Evolutionary conservation across 2,329 filamentous ascomycete genomes (phyloP), one percentile per base, ranked within the genome.

Genomic region (Madurella fahalii): DNA sequence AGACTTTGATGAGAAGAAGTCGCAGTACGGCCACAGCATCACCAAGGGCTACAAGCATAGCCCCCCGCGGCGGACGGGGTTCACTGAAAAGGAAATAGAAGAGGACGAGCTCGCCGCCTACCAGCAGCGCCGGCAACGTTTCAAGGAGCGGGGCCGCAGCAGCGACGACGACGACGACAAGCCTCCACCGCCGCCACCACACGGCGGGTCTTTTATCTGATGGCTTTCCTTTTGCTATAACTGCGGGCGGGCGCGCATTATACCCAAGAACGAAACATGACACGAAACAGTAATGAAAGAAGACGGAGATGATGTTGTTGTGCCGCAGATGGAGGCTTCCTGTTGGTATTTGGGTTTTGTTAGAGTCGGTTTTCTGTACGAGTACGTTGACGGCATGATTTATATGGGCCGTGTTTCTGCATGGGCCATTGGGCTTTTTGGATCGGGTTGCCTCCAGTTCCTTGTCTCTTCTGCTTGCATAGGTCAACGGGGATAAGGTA

Each of bases 21-120:
- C 59, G 25, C 67, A 67, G 16, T 76, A 77, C 40, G 74, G 74
- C 1, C 71, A 72, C 20, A 73, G 72, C 11, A 74, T 77, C 50
- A 77, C 75, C 3, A 43, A 42, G 11, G 53, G 45, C 20, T 58
- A 60, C 45, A 34, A 41, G 3, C 58, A 59, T 17, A 70, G 66
- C 39, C 66, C 71, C 41, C 68, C 72, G 4, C 9, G 34, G 13
- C 60, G 68, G 47, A 63, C 64, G 34, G 64, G 63, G 9, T 68
- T 64, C 47, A 64, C 67, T n/a, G 67, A 68, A 25, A 65, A 66
- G 51, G 50, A 31, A 1, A 17, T 55, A 46, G 32, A 44, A 18
- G 61, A 61, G 45, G 54, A 53, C n/a, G 60, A 65, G n/a, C 39
- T 57, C 3, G 53, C 44, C 18, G 61, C 63, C 15, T 66, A 67